Conservation (phyloP, 1,139 yeast genomes). For the Candida dubliniensis region DNA sequence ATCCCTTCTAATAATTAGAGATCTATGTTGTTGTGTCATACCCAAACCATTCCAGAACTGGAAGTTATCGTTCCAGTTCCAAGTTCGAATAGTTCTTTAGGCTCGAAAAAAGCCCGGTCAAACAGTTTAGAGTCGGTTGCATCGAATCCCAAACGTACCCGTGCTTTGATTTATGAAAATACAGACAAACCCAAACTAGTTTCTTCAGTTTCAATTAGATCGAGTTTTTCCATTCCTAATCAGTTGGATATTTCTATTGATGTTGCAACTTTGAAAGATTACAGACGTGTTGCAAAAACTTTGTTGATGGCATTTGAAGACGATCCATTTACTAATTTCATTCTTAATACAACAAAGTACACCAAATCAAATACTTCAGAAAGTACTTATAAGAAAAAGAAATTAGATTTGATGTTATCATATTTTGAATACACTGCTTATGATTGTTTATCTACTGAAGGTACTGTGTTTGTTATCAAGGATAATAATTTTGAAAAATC, state of each 20-base stretch:
- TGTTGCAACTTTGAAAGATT: constrained; percentile 32
- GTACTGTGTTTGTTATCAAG: constrained; percentile 33
- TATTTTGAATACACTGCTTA: constrained; percentile 39
- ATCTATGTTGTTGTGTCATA: constrained; percentile 2
- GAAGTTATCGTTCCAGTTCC: background rate
- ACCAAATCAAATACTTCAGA: constrained; percentile 19
- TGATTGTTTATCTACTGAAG: constrained; percentile 36
- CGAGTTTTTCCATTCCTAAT: constrained; percentile 16
- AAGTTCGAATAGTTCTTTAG: constrained; percentile 1
- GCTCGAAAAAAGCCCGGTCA: constrained; percentile 3
- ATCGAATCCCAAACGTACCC: constrained; percentile 5
- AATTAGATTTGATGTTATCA: constrained; percentile 36
- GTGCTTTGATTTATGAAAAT: constrained; percentile 1
- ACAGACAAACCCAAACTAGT: background rate
- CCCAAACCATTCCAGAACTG: background rate
- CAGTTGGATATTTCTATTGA: constrained; percentile 32
- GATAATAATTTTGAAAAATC: constrained; percentile 31
- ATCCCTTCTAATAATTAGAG: background rate
- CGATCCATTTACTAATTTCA: constrained; percentile 44
- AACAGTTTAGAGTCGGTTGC: constrained; percentile 7
- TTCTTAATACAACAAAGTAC: constrained; percentile 32
- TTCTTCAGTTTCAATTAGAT: background rate
- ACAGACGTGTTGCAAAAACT: constrained; percentile 41
- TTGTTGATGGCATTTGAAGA: constrained; percentile 37
- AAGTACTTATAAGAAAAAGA: constrained; percentile 23